phyloP scores from a whole-genome alignment of 2,329 filamentous ascomycete genomes.

The Aspergillus caelatus region DNA sequence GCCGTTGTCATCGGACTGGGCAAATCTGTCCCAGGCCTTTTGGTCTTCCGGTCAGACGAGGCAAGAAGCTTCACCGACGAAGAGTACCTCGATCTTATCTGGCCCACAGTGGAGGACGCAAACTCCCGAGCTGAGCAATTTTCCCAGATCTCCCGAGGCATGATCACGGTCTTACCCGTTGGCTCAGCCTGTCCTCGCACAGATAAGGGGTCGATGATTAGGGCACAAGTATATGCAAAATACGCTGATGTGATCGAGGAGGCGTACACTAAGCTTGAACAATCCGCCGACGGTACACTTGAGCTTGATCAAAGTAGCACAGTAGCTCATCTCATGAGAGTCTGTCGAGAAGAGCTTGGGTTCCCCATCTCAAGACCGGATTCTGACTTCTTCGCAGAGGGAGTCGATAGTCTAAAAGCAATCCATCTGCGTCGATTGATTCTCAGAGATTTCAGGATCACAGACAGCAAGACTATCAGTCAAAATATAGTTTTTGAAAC shows the following conservation, averaged over 20 bases:
- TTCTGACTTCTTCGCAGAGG: conserved; percentile 49
- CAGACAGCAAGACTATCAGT: conserved; percentile 28
- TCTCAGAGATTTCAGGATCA: conserved; percentile 42
- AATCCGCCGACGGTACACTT: conserved; percentile 29
- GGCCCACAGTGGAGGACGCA: conserved; percentile 42
- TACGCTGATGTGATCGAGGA: conserved; percentile 49
- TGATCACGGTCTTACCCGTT: conserved; percentile 39
- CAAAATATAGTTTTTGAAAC: conserved; percentile 50
- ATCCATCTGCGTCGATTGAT: conserved; percentile 50
- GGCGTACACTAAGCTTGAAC: conserved; percentile 26
- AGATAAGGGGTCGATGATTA: conserved; percentile 59
- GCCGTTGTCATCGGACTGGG: conserved; percentile 34
- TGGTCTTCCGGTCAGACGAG: conserved; percentile 30
- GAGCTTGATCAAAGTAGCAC: conserved; percentile 35
- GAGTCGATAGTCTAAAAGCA: conserved; percentile 52
- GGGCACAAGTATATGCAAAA: conserved; percentile 50
- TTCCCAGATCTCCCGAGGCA: conserved; percentile 48
- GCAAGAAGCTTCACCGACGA: conserved; percentile 29
- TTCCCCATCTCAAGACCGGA: conserved; percentile 33
- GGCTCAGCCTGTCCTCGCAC: conserved; percentile 51
- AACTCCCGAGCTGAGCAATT: conserved; percentile 48
- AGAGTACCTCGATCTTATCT: conserved; percentile 41
- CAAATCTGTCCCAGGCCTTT: conserved; percentile 30
- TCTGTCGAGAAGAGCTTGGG: conserved; percentile 35
- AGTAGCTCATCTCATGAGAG: conserved; percentile 34